Conservation (phyloP, 768 basidiomycete species). For the Serpula lacrymans region DNA sequence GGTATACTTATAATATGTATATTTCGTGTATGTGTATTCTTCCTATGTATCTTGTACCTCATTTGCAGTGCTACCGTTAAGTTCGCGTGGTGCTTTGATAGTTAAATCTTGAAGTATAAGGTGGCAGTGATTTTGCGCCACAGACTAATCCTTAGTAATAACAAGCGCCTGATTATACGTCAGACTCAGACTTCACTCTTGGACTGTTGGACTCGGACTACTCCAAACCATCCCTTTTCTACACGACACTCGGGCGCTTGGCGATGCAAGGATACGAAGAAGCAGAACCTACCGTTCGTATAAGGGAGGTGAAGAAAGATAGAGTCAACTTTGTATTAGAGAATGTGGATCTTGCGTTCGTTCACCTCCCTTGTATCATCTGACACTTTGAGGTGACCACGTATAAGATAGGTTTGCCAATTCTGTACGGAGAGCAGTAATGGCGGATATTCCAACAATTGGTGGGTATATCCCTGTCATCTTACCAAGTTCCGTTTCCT, state of each 20-base stretch:
- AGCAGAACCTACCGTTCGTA: slow-evolving; percentile 68
- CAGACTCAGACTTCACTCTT: neutral
- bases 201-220: slow-evolving; percentile 1
- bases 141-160: neutral
- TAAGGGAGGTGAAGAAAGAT: slow-evolving; percentile 82
- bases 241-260: no score
- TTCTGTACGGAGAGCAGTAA: slow-evolving; percentile 88
- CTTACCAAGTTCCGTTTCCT: slow-evolving; percentile 4
- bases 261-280: slow-evolving; percentile 37
- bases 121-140: no score
- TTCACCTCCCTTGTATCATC: slow-evolving; percentile 7
- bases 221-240: neutral
- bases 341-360: slow-evolving; percentile 95
- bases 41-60: neutral
- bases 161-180: neutral
- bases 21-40: neutral
- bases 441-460: slow-evolving; percentile 95
- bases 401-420: slow-evolving; percentile 79
- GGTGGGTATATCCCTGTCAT: slow-evolving; percentile 48
- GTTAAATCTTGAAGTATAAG: no score
- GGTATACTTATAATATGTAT: neutral
- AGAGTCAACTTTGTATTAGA: slow-evolving; percentile 89
- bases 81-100: slow-evolving; percentile 25
- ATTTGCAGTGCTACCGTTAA: neutral
- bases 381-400: slow-evolving; percentile 7